Evolutionary conservation across 352 stramenopile species (phyloP).

Genomic region (Achlya hypogyna): DNA sequence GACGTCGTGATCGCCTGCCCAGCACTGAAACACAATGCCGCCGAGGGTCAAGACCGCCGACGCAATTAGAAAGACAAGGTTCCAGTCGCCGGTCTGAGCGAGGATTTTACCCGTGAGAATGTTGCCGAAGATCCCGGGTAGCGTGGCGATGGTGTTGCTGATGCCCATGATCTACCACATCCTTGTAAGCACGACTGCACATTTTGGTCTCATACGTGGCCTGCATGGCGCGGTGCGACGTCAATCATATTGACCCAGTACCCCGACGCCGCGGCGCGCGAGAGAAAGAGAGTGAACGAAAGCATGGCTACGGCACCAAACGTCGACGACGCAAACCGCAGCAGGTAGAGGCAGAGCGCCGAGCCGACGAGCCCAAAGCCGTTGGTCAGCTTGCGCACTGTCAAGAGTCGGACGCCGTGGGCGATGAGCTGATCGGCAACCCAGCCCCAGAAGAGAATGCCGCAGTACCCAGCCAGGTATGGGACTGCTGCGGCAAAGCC

Average conservation of each 20-base stretch:
- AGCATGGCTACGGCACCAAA: slow-evolving; percentile 50
- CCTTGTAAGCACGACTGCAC: background rate
- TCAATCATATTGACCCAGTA: slow-evolving; percentile 90
- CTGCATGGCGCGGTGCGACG: slow-evolving; percentile 65
- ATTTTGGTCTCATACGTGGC: slow-evolving; percentile 28
- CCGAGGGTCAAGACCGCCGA: slow-evolving; percentile 59
- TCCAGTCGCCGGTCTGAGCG: slow-evolving; percentile 52
- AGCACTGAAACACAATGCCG: slow-evolving; percentile 62
- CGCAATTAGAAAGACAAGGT: slow-evolving; percentile 78
- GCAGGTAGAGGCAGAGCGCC: slow-evolving; percentile 53
- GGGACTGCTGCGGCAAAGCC: slow-evolving; percentile 51
- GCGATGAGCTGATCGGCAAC: slow-evolving; percentile 57
- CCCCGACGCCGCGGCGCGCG: slow-evolving; percentile 58
- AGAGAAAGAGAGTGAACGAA: slow-evolving; percentile 68
- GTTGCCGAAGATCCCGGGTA: slow-evolving; percentile 79
- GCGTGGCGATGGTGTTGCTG: slow-evolving; percentile 78
- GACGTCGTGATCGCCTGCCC: slow-evolving; percentile 42
- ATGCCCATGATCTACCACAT: slow-evolving; percentile 55
- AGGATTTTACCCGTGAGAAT: slow-evolving; percentile 77
- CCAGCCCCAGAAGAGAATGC: slow-evolving; percentile 59
- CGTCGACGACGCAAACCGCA: slow-evolving; percentile 53
- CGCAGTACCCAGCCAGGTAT: slow-evolving; percentile 71
- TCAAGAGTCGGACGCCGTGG: slow-evolving; percentile 52
- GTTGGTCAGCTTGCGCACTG: slow-evolving; percentile 74
- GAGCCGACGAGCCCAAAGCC: slow-evolving; percentile 61